Evolutionary conservation across 2,329 filamentous ascomycete genomes (phyloP), one percentile per base, ranked within the genome.

Genomic region (Paecilomyces fulvus): DNA sequence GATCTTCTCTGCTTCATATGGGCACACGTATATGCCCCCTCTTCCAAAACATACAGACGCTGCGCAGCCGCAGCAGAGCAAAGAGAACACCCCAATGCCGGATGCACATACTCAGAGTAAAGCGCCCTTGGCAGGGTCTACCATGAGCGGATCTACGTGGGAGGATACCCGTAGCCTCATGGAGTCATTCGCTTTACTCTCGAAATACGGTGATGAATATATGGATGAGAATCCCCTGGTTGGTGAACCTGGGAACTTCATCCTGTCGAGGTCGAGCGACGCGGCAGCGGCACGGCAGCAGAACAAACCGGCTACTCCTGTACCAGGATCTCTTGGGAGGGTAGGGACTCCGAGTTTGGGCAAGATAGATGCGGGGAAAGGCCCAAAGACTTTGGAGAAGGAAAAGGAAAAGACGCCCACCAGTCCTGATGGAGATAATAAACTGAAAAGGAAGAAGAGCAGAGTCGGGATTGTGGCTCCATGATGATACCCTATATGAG

Each of bases 181-280:
- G 17, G 74, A 79, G 20, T 79, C 80, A 8, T 75, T 83, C 54
- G 70, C 67, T 33, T 73, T 85, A 31, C 77, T 79, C 23, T 71
- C 80, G 11, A 71, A 72, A 7, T 84, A 81, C 64, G 80, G 78
- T 12, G 78, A 83, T 60, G 83, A 86, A 60, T 86, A 78, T 70
- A 83, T 83, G 74, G 84, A 87, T 65, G 83, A 86, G 63, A 84
- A 80, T 58, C 83, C 84, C 0, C 70, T 87, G 12, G 73, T 80
- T 7, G 84, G 84, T 51, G 84, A 86, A 65, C 84, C 84, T 0
- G 84, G 84, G 30, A 79, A 78, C 3, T 85, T 87, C 61, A 80
- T 83, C 55, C 77, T 85, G 60, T 76, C 77, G 6, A 75, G 73
- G 54, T 61, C 64, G 5, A 70, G 65, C 7, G 74, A 75, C 46